Evolutionary conservation across 1,139 yeast species (phyloP), one percentile per base, ranked within the genome.

Genomic region (Protomyces pachydermus): DNA sequence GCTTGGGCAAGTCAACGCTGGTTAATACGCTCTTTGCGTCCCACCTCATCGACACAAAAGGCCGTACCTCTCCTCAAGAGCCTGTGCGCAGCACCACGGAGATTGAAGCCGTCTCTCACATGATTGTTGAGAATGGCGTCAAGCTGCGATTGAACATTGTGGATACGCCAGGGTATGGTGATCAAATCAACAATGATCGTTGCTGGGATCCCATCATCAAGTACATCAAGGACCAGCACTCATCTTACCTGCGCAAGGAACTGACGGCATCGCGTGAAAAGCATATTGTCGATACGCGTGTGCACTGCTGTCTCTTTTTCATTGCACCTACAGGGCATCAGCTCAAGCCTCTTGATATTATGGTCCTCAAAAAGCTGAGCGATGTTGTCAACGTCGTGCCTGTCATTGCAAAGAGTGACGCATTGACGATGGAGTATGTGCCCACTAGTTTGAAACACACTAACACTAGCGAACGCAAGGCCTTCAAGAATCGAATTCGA

Each of bases 161-260:
- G 74, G 98, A 93, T 74, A 93, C 98, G 8, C 98, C 98, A 12
- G 98, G 98, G 8, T 93, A 90, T 79, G 98, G 97, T 50, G 98
- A 93, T 78, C 96, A 89, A 77, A 87, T 93, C 71, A 90, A 93
- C 78, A 93, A 93, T 77, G 96, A 91, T 72, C 87, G 88, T 76
- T 93, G 91, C 73, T 93, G 98, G 98, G 98, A 93, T 71, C 97
- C 97, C 55, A 86, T 93, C 71, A 87, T 91, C 71, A 91, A 90
- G 77, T 91, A 91, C 77, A 90, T 93, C 74, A 91, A 91, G 78
- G 98, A 93, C 76, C 98, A 93, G 78, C 96, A 93, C 76, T 88
- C 96, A 39, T 88, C 87, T 72, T 93, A 88, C 75, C 82, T 93
- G 74, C 87, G 98, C 77, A 89, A 89, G 76, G 98, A 93, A 78